phyloP scores from a whole-genome alignment of 495 filamentous ascomycete genomes.

The Penicillium daleae region DNA sequence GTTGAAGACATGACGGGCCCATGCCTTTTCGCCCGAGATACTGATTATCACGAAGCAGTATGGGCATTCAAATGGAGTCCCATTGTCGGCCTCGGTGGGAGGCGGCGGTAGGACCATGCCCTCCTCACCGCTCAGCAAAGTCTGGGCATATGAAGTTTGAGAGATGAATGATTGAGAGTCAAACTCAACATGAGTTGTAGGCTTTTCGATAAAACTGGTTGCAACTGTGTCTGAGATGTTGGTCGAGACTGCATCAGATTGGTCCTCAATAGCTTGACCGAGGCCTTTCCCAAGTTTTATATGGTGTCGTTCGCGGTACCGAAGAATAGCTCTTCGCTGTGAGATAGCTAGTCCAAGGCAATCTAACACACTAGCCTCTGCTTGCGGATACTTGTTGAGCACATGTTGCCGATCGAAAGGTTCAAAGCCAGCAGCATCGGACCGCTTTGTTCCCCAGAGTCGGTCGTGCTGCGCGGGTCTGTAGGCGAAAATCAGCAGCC shows the following conservation, averaged over 20 bases:
- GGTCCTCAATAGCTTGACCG: not conserved
- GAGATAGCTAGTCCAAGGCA: not conserved
- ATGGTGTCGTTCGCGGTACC: not conserved
- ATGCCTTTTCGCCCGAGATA: too few relatives aligned
- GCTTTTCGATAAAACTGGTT: not conserved
- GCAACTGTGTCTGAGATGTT: not conserved
- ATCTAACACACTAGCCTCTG: not conserved
- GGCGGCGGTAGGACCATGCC: too few relatives aligned
- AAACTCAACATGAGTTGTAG: too few relatives aligned
- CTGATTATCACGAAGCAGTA: too few relatives aligned
- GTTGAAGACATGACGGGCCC: too few relatives aligned
- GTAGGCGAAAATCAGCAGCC: not conserved
- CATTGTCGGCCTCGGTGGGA: too few relatives aligned
- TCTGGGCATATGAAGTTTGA: too few relatives aligned
- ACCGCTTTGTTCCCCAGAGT: not conserved
- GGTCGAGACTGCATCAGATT: not conserved
- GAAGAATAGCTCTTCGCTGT: not conserved
- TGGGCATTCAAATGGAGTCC: too few relatives aligned
- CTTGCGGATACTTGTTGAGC: not conserved
- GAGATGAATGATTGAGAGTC: too few relatives aligned
- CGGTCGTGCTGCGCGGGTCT: not conserved
- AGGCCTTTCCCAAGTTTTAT: not conserved
- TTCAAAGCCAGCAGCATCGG: not conserved
- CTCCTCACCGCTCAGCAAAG: too few relatives aligned
- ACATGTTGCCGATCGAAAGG: not conserved